Evolutionary conservation across 768 basidiomycete genomes (phyloP).

Genomic region (Naematelia encephala): DNA sequence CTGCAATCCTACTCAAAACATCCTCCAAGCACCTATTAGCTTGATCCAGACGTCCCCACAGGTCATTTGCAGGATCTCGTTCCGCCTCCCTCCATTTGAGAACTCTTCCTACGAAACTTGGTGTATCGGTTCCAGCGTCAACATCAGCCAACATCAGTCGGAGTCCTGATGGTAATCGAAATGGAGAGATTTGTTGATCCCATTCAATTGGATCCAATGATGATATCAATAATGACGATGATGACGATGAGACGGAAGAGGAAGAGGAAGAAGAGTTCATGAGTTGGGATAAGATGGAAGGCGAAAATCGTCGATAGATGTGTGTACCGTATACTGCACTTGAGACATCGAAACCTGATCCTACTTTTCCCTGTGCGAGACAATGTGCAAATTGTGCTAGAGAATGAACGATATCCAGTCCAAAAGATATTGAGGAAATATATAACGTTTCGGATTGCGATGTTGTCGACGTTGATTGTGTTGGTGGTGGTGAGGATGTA

Average conservation of each 20-base stretch:
- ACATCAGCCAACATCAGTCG: constrained; percentile 90
- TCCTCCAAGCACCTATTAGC: constrained; percentile 27
- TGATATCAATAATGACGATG: constrained; percentile 9
- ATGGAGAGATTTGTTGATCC: constrained; percentile 67
- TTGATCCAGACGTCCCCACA: constrained; percentile 27
- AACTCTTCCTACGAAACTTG: constrained; percentile 86
- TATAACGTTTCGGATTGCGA: not conserved
- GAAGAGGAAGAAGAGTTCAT: constrained; percentile 17
- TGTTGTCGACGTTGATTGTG: not conserved
- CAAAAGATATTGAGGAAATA: constrained; percentile 22
- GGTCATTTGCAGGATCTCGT: constrained; percentile 53
- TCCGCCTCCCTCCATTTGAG: constrained; percentile 78
- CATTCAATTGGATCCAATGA: constrained; percentile 55
- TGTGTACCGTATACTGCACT: constrained; percentile 94
- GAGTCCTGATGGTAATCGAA: constrained; percentile 77
- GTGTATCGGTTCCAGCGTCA: constrained; percentile 92
- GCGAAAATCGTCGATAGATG: constrained; percentile 74
- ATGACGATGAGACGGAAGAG: constrained; percentile 4
- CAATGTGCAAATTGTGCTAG: constrained; percentile 93
- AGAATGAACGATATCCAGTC: constrained; percentile 70
- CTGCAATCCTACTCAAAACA: constrained; percentile 7
- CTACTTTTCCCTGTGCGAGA: constrained; percentile 95
- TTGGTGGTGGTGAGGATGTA: constrained; percentile 42
- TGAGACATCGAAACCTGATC: constrained; percentile 94
- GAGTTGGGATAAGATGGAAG: constrained; percentile 44